Evolutionary conservation across 176 grass and related monocot species (phyloP).

Genomic region (Aegilops sharonensis): DNA sequence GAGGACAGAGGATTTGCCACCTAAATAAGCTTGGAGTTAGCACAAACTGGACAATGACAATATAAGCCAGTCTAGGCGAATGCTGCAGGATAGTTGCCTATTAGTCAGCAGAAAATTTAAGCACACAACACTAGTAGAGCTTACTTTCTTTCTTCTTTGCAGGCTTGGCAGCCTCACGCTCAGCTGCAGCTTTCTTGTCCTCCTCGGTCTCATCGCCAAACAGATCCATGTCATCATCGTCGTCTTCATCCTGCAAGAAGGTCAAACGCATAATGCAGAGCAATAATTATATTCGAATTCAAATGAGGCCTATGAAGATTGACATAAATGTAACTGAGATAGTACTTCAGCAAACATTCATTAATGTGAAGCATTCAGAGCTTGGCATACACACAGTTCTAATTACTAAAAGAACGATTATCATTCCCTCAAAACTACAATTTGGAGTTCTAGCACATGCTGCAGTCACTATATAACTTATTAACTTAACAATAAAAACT

Average conservation of each 20-base stretch:
- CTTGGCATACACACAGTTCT: neutral
- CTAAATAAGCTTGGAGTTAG: slow-evolving; percentile 40
- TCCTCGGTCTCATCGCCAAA: slow-evolving; percentile 80
- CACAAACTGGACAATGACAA: neutral
- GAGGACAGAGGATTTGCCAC: slow-evolving; percentile 90
- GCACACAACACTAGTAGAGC: neutral
- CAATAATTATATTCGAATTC: neutral
- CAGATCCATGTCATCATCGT: slow-evolving; percentile 67
- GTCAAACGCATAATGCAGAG: neutral
- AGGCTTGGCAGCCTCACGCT: slow-evolving; percentile 59
- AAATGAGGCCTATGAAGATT: neutral
- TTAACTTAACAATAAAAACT: neutral
- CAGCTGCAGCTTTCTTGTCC: slow-evolving; percentile 62
- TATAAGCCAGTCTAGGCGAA: neutral
- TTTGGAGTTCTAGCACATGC: neutral
- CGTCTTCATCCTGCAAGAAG: slow-evolving; percentile 22
- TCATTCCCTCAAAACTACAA: neutral
- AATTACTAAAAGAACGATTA: neutral
- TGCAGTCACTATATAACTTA: neutral
- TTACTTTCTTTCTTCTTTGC: slow-evolving; percentile 88
- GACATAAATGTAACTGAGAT: neutral
- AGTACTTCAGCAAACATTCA: neutral
- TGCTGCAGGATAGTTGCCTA: neutral
- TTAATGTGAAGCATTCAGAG: neutral
- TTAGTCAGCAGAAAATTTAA: neutral